These are phyloP conservation scores for Nemophila menziesii DNA, from an alignment of 257 asterid genomes.

Conservation along the genomic window DNA sequence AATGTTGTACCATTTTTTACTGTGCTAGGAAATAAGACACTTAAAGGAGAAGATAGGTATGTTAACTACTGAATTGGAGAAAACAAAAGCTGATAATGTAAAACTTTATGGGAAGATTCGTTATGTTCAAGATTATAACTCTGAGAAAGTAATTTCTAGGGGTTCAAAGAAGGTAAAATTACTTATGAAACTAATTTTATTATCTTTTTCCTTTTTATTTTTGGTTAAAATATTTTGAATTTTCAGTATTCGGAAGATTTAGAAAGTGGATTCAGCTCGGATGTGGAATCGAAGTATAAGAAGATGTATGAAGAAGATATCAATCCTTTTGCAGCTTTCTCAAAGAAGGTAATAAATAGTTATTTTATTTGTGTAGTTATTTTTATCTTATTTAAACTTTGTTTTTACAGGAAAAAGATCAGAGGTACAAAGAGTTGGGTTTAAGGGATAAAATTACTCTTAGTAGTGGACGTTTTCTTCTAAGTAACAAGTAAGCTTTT, in stretches of 20 bases:
- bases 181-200: constrained; percentile 13
- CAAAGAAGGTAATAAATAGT: constrained; percentile 49
- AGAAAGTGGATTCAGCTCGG: constrained; percentile 93
- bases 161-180: constrained; percentile 90
- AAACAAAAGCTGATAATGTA: constrained; percentile 94
- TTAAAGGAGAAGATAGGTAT: constrained; percentile 80
- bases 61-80: constrained; percentile 75
- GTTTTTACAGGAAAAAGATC: constrained; percentile 65
- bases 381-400: background rate
- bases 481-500: constrained; percentile 67
- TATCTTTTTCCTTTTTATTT: constrained; percentile 11
- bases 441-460: constrained; percentile 92
- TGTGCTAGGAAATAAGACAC: constrained; percentile 75
- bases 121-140: constrained; percentile 93
- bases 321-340: constrained; percentile 98
- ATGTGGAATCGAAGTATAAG: constrained; percentile 96
- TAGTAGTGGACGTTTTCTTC: constrained; percentile 93
- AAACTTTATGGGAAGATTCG: constrained; percentile 96
- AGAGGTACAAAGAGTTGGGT: constrained; percentile 91
- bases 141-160: constrained; percentile 90
- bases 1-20: constrained; percentile 10
- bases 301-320: constrained; percentile 96
- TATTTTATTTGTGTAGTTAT: background rate
- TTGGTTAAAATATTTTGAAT: constrained; percentile 13
- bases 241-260: constrained; percentile 84